A percentile compares a stretch with the other conserved stretches of the same genome.
These are phyloP conservation scores for Adansonia gregorii DNA, from an alignment of 441 rosid species.

Conservation along the genomic window DNA sequence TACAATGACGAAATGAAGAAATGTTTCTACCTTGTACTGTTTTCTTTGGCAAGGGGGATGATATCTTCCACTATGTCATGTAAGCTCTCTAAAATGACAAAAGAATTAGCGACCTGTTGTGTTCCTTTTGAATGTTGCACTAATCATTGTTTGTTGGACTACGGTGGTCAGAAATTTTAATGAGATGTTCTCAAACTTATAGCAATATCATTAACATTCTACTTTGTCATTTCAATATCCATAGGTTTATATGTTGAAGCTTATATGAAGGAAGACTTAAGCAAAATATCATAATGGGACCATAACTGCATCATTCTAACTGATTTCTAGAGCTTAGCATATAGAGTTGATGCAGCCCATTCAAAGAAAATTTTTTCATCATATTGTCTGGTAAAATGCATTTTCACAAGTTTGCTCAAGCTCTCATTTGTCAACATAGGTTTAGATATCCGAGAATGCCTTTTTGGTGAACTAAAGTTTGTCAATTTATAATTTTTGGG, in stretches of 20 bases:
- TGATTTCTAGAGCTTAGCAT: background rate
- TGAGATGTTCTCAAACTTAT: constrained; percentile 1
- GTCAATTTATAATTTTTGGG: background rate
- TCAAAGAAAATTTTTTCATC: background rate
- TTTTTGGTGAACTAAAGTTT: background rate
- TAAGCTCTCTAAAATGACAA: background rate
- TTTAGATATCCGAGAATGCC: background rate
- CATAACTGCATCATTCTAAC: background rate
- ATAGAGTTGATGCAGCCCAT: background rate
- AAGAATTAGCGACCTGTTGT: background rate
- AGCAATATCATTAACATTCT: background rate
- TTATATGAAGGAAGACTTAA: constrained; percentile 1
- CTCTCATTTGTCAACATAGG: background rate
- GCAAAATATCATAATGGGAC: background rate
- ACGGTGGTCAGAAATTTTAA: background rate
- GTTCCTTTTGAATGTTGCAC: constrained; percentile 2
- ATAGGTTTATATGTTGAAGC: background rate
- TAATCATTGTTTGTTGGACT: background rate
- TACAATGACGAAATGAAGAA: background rate
- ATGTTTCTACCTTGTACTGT: background rate
- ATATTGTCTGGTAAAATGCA: background rate
- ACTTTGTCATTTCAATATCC: constrained; percentile 9
- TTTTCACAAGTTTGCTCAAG: background rate
- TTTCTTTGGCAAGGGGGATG: background rate
- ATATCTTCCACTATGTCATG: background rate